Conservation (phyloP, 2,329 filamentous ascomycete species). For the Graphilbum ipis-grandicollis region DNA sequence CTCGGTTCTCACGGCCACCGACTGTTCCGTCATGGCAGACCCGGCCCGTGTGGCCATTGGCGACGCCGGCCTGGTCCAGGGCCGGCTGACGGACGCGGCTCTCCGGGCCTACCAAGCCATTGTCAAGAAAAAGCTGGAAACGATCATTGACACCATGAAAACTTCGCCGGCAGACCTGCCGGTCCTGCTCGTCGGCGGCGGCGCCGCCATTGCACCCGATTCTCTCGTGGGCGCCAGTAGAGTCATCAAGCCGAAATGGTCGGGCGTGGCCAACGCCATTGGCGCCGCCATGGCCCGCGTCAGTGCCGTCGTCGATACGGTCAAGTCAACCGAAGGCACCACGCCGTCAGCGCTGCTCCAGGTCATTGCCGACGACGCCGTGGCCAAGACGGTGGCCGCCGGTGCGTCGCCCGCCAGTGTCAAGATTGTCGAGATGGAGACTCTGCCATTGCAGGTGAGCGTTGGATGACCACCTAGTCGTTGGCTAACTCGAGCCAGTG, state of each 20-base stretch:
- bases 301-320: constrained; percentile 32
- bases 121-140: constrained; percentile 34
- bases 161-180: constrained; percentile 40
- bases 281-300: constrained; percentile 46
- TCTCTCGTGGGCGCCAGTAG: constrained; percentile 35
- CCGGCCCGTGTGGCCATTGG: constrained; percentile 21
- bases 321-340: constrained; percentile 27
- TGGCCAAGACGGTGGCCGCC: constrained; percentile 24
- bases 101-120: constrained; percentile 18
- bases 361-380: constrained; percentile 21
- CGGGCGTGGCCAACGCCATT: constrained; percentile 46
- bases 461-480: too few species aligned
- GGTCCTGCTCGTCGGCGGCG: constrained; percentile 46
- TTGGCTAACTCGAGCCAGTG: too few species aligned
- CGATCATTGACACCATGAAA: constrained; percentile 43
- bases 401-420: constrained; percentile 27
- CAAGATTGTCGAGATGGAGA: constrained; percentile 33
- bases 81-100: constrained; percentile 15
- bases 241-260: constrained; percentile 38
- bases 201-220: constrained; percentile 39
- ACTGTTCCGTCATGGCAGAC: constrained; percentile 25
- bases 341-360: constrained; percentile 19
- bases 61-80: constrained; percentile 18
- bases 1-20: constrained; percentile 38
- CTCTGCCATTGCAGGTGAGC: constrained; percentile 35